Percentiles rank a stretch among this genome's conserved stretches.
phyloP scores from a whole-genome alignment of 1,139 yeast genomes.

The Yamadazyma trypodendri region DNA sequence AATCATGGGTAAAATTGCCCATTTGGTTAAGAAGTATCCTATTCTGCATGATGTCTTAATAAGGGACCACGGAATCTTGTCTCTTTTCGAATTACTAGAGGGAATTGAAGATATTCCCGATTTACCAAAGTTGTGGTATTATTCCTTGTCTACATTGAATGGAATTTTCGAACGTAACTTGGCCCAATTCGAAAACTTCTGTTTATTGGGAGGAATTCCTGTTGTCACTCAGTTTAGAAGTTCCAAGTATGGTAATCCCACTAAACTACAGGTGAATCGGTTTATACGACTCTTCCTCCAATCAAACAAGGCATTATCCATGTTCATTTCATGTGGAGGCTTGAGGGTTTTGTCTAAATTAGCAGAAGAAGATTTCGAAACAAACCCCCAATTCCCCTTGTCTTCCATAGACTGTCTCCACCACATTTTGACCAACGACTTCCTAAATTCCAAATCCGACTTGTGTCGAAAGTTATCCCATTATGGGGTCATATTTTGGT shows the following conservation, averaged over 20 bases:
- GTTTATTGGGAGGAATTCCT: conserved; percentile 60
- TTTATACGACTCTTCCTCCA: conserved; percentile 40
- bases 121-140: conserved; percentile 38
- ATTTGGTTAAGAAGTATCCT: conserved; percentile 41
- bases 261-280: conserved; percentile 45
- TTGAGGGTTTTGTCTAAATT: conserved; percentile 49
- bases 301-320: conserved; percentile 42
- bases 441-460: conserved; percentile 50
- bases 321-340: conserved; percentile 60
- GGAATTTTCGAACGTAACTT: conserved; percentile 34
- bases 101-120: conserved; percentile 31
- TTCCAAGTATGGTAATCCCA: conserved; percentile 30
- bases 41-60: conserved; percentile 43
- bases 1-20: conserved; percentile 42
- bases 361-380: conserved; percentile 53
- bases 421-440: conserved; percentile 40
- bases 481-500: conserved; percentile 51
- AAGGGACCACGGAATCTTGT: conserved; percentile 49
- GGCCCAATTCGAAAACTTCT: conserved; percentile 48
- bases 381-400: conserved; percentile 44
- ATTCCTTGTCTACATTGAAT: conserved; percentile 42
- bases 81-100: conserved; percentile 49
- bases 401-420: conserved; percentile 49
- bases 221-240: conserved; percentile 44
- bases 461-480: conserved; percentile 53